These are phyloP conservation scores for Chlorophyllum brunneum DNA, from an alignment of 768 basidiomycete species.

Conservation along the genomic window DNA sequence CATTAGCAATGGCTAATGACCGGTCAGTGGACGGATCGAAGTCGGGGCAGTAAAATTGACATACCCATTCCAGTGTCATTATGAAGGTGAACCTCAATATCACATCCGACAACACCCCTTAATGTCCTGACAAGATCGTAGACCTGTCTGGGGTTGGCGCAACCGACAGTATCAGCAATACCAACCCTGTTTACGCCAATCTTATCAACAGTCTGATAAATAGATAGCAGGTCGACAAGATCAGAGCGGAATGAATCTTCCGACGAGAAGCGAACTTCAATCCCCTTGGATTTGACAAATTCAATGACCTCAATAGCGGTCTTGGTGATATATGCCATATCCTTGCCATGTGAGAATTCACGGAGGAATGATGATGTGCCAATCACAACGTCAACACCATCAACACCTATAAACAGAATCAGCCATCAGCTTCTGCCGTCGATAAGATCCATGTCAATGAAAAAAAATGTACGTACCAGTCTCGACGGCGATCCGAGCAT, in stretches of 20 bases:
- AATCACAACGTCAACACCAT: constrained; percentile 98
- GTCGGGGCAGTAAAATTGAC: not conserved
- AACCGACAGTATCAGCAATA: constrained; percentile 98
- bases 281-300: constrained; percentile 99
- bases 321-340: constrained; percentile 99
- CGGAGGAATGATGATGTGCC: constrained; percentile 98
- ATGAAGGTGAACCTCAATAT: constrained; percentile 97
- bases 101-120: constrained; percentile 93
- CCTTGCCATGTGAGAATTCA: constrained; percentile 99
- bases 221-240: constrained; percentile 95
- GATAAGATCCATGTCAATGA: constrained; percentile 2
- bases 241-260: constrained; percentile 99
- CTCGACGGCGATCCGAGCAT: constrained; percentile 96
- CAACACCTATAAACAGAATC: constrained; percentile 64
- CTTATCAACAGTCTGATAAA: constrained; percentile 99
- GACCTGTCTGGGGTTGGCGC: constrained; percentile 97
- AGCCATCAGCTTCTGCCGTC: not conserved
- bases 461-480: constrained; percentile 61
- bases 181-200: constrained; percentile 98
- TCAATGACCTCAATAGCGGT: constrained; percentile 98
- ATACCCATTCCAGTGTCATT: constrained; percentile 96
- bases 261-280: constrained; percentile 99
- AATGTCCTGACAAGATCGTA: constrained; percentile 97
- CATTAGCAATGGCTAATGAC: constrained; percentile 86
- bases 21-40: constrained; percentile 5